phyloP scores from a whole-genome alignment of 2,329 filamentous ascomycete species.

The Colletotrichum tamarilloi region DNA sequence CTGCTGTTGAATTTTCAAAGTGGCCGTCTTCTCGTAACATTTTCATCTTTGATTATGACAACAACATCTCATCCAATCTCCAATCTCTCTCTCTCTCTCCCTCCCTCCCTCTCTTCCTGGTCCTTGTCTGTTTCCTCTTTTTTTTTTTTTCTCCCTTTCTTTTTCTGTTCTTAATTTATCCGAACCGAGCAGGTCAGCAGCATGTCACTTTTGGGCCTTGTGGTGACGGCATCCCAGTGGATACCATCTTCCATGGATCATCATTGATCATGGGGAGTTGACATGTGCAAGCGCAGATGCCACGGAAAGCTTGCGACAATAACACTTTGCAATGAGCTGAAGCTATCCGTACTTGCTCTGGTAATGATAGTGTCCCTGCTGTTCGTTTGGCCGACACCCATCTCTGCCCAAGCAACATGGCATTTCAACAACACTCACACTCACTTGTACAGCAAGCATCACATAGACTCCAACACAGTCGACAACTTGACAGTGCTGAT shows the following conservation, averaged over 20 bases:
- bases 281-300: neutral
- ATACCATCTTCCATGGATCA: neutral
- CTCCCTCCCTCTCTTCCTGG: too few species aligned
- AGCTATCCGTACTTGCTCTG: too few species aligned
- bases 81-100: neutral
- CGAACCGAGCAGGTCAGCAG: neutral
- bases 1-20: conserved; percentile 13
- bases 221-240: neutral
- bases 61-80: neutral
- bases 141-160: neutral
- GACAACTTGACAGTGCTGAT: neutral
- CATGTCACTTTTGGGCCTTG: neutral
- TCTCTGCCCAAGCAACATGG: neutral
- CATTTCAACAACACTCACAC: neutral
- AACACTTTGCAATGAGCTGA: neutral
- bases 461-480: neutral
- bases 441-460: neutral
- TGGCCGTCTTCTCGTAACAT: conserved; percentile 29
- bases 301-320: too few species aligned
- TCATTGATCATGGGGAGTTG: neutral
- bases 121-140: too few species aligned
- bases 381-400: neutral
- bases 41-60: neutral
- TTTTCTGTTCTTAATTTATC: neutral
- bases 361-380: neutral